Evolutionary conservation across 495 filamentous ascomycete genomes (phyloP), one percentile per base, ranked within the genome.

Genomic region (Thozetella sp.): DNA sequence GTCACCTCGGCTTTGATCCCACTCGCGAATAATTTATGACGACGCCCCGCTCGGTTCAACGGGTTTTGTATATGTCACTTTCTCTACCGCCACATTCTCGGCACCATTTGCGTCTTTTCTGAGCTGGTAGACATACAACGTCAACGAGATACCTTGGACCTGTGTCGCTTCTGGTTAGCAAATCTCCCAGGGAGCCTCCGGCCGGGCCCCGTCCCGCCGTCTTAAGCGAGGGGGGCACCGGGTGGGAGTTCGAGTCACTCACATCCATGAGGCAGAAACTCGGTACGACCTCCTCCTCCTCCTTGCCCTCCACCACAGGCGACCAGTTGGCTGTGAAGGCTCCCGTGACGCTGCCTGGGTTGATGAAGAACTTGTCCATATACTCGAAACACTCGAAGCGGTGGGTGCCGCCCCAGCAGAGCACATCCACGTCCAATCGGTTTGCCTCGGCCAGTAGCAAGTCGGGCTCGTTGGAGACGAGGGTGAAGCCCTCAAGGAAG

Each of bases 191-290:
- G 24, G 57, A 51, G 60, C 23, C n/a, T 50, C 46, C 22, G 48
- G 11, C 40, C 0, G n/a, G 25, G 46, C 60, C 13, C 22, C 48
- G 56, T 63, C n/a, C n/a, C n/a, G n/a, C n/a, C n/a, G n/a, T n/a
- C n/a, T n/a, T n/a, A n/a, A n/a, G n/a, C n/a, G n/a, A n/a, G n/a
- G n/a, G n/a, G n/a, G n/a, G n/a, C n/a, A n/a, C n/a, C n/a, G n/a
- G n/a, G n/a, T n/a, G n/a, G n/a, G n/a, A n/a, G n/a, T n/a, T n/a
- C n/a, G n/a, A n/a, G 24, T 62, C 3, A 91, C 92, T 80, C 69
- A 97, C 95, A 85, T 99, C 96, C 95, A 99, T 98, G 75, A 99
- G 75, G 72, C 95, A 97, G 75, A 99, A 99, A 70, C 96, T 98
- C 52, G 95, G 95, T 56, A 88, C 88, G 58, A 90, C 90, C 37